Base-by-base conservation (phyloP, 83 land plant species). In the Picea engelmannii region DNA sequence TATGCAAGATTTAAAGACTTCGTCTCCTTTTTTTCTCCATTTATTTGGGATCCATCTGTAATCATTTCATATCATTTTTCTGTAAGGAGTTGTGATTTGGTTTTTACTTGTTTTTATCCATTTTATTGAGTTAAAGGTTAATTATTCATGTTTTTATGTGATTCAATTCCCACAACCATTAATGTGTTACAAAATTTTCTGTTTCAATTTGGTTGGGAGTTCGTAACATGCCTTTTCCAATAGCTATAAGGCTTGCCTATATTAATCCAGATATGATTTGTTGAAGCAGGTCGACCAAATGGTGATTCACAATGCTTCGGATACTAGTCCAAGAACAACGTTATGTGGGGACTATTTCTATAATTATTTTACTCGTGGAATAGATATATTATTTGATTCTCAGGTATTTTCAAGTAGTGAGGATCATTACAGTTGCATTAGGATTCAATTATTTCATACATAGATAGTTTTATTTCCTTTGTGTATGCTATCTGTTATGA, bases 261-360 rank as follows among this genome's bases (percentile, higher is more conserved):
- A 20, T n/a, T 74, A 44, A 47, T 55, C 15, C 15, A 9, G 49
- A 21, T 47, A 47, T 74, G 24, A 47, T 74, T 44, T 74, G 58
- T 47, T 20, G 35, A 81, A 81, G 25, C 85, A 96, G 99, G 99
- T 96, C 2, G 99, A 96, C 83, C 99, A 96, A 78, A 96, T 96
- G 99, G 93, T 96, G 58, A 96, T 96, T 47, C 99, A 96, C 81
- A 95, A 96, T 84, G 96, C 96, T 23, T 93, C 98, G 18, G 99
- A 95, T 80, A 92, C 96, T 61, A 88, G 91, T 18, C 99, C 96
- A 38, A 85, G 87, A 63, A 89, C 96, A 59, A 90, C 99, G 7
- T 84, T 95, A 23, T 96, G 99, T 87, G 96, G 95, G 44, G 99
- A 96, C 86, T 96, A 96, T 66, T 96, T 96, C 73, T 96, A 96